Base-by-base conservation (phyloP, 192 early-diverging fungal species). In the Coemansia sp. region DNA sequence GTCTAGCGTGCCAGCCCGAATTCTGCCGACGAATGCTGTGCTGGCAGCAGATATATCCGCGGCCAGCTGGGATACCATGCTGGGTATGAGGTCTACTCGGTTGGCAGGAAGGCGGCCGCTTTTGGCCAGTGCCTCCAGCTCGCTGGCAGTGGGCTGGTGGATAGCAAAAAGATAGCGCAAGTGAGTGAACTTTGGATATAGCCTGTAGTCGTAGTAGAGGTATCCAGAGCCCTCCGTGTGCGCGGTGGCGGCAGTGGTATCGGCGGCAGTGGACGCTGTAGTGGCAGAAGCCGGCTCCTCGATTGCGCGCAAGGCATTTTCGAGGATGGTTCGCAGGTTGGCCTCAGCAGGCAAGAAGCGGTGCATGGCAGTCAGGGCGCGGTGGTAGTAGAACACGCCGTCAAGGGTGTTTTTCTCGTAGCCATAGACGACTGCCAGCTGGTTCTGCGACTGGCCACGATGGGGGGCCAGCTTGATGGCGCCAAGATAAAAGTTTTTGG, bases 361-460 rank as follows among this genome's bases (percentile, higher is more conserved):
- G 25, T 58, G 23, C 43, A 57, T 55, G 0, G 62, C 53, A 1
- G 70, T 60, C 20, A 65, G 57, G 0, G 70, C 70, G 36, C 70
- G 55, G 46, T 72, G 66, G 63, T 72, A 72, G 20, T 45, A 26
- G 26, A 72, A 72, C 2, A 60, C 32, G 1, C 56, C 54, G 30
- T 65, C 62, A 3, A 72, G 46, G 24, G 30, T 61, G 50, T 58
- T 61, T 25, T 48, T 57, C 48, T 72, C 70, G 40, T 65, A 61
- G 1, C 70, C 70, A 33, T 50, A 52, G 39, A 72, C 52, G 9
- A 72, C 70, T 1, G 62, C 70, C 57, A 72, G 57, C 50, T 72
- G 70, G 55, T 72, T 72, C 18, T 72, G 58, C 4, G 70, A 38
- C 58, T 72, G 70, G 0, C 70, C 70, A 24, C 70, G 70, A 29